Evolutionary conservation across 176 grass and related monocot genomes (phyloP), one percentile per base, ranked within the genome.

Genomic region (sorghum (Sorghum bicolor)): DNA sequence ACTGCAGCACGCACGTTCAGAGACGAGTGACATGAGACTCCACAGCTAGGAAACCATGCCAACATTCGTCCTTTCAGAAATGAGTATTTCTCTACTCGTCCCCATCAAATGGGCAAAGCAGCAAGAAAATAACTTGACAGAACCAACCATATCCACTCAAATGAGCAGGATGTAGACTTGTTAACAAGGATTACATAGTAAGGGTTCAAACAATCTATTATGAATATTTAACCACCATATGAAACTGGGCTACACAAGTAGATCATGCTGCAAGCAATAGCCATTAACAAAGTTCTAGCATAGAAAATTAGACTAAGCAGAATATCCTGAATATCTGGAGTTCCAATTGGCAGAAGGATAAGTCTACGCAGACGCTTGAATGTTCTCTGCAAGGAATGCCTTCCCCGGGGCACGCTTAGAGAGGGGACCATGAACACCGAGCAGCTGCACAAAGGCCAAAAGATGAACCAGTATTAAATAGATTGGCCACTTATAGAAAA

Each of bases 381-480:
- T n/a, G 22, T 15, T 55, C 26, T 81, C 78, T 15, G 50, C 86
- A 5, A 82, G 50, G 39, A 82, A 38, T 4, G 22, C 72, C 11
- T 77, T 57, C 29, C 64, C 37, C 30, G 86, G 86, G 38, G 64
- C 16, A 12, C 64, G 63, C 29, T 76, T 37, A 2, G 63, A 8
- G 20, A 82, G 66, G 10, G 63, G 63, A 10, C 72, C 79, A 0
- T 87, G 86, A 52, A 76, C 72, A 77, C 79, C 86, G 9, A 8
- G 48, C 13, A 81, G 36, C 85, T 76, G 47, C 26, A 58, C 3
- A 76, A 68, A 17, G 25, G 37, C 29, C 28, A 6, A 41, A 38
- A 70, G 39, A 79, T 63, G 28, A 34, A 87, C 14, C 29, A n/a
- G 5, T 45, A 66, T 82, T 22, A 60, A 39, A 28, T 7, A 26